These are phyloP conservation scores for Amaranthus hypochondriacus DNA, from an alignment of 148 eudicot species.

Conservation along the genomic window DNA sequence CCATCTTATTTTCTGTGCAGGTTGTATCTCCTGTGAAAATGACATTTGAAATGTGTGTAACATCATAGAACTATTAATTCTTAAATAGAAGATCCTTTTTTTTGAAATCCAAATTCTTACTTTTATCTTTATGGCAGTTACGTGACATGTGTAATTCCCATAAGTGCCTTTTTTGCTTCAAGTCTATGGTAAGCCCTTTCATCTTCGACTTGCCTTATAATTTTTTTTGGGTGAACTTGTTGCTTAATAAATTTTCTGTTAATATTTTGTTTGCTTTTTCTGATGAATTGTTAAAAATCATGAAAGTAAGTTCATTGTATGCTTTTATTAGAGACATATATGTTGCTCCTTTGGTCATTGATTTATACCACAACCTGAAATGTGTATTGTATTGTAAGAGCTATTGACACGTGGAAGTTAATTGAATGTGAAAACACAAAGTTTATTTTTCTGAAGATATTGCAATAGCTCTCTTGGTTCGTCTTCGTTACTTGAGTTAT, in stretches of 20 bases:
- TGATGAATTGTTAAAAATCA: too few relatives aligned
- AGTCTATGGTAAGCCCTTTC: constrained; percentile 66
- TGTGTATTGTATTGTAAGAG: too few relatives aligned
- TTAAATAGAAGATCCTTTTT: too few relatives aligned
- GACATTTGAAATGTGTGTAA: constrained; percentile 89
- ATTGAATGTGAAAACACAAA: too few relatives aligned
- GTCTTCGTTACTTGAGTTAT: too few relatives aligned
- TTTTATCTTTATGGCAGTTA: constrained; percentile 40
- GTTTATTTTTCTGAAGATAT: too few relatives aligned
- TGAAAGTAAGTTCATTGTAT: too few relatives aligned
- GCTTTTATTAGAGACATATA: too few relatives aligned
- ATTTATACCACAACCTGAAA: too few relatives aligned
- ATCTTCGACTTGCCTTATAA: background rate
- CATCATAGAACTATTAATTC: background rate
- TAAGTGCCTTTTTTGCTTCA: constrained; percentile 91
- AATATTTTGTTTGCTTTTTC: background rate
- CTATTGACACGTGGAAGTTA: too few relatives aligned
- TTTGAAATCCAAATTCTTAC: constrained; percentile 12
- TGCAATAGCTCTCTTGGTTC: too few relatives aligned
- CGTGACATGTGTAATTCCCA: constrained; percentile 76
- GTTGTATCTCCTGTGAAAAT: constrained; percentile 92
- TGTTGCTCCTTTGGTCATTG: too few relatives aligned
- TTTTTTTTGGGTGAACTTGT: background rate
- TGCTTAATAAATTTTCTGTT: background rate
- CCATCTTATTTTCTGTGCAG: constrained; percentile 33